Conservation (phyloP, 2,329 filamentous ascomycete species). For the Alternaria alternata region DNA sequence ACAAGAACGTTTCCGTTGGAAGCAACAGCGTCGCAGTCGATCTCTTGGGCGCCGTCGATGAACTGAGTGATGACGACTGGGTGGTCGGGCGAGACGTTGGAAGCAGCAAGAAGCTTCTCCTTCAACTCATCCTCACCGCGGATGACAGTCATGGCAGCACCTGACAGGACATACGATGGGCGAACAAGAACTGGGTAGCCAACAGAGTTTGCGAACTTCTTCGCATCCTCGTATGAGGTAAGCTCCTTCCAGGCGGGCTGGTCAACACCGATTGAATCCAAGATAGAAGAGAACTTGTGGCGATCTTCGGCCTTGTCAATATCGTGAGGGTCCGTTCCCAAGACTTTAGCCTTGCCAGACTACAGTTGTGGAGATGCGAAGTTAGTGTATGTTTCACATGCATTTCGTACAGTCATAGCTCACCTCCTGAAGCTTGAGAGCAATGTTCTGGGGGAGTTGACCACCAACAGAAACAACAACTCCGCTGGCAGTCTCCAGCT, state of each 20-base stretch:
- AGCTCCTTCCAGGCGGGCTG: constrained; percentile 99
- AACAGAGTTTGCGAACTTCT: constrained; percentile 83
- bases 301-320: constrained; percentile 98
- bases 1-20: constrained; percentile 85
- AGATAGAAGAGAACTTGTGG: constrained; percentile 97
- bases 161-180: constrained; percentile 93
- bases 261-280: constrained; percentile 95
- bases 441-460: constrained; percentile 97
- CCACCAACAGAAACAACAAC: constrained; percentile 96
- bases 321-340: constrained; percentile 56
- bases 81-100: constrained; percentile 91
- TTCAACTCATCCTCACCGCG: constrained; percentile 86
- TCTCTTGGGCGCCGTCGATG: constrained; percentile 95
- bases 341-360: constrained; percentile 69
- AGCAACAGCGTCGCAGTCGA: constrained; percentile 93
- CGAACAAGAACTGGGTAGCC: constrained; percentile 95
- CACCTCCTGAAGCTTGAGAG: constrained; percentile 84
- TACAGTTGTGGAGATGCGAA: too few species aligned
- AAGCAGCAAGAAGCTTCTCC: constrained; percentile 91
- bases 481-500: constrained; percentile 83
- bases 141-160: constrained; percentile 98
- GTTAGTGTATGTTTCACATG: too few species aligned
- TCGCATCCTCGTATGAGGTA: constrained; percentile 86
- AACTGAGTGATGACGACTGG: constrained; percentile 98
- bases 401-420: too few species aligned